A percentile compares a stretch with the other conserved stretches of the same genome.
phyloP scores from a whole-genome alignment of 2,329 filamentous ascomycete genomes.

The Lachnellula subtilissima region DNA sequence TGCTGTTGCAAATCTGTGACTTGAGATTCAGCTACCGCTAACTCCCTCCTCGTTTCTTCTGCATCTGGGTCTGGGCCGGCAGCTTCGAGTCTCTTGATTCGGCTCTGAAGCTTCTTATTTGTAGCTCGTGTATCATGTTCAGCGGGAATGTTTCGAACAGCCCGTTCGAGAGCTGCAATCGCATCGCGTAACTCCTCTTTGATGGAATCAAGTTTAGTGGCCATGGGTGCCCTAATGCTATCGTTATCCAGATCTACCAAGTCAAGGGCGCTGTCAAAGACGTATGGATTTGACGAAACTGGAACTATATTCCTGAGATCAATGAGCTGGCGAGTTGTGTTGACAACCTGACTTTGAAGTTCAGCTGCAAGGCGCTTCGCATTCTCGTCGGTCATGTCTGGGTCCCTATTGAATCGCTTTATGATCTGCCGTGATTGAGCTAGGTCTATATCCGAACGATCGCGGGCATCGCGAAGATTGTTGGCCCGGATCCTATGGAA shows the following conservation, averaged over 20 bases:
- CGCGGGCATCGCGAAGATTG: background rate
- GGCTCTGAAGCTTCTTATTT: background rate
- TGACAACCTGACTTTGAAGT: background rate
- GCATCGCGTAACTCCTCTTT: background rate
- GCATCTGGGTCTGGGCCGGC: background rate
- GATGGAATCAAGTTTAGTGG: background rate
- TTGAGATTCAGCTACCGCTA: too few species aligned
- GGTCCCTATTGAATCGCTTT: background rate
- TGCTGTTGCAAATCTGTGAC: too few species aligned
- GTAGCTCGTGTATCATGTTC: background rate
- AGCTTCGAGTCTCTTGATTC: background rate
- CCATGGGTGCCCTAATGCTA: background rate
- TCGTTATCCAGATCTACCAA: background rate
- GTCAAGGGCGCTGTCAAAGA: background rate
- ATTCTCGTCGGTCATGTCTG: background rate
- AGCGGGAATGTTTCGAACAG: background rate
- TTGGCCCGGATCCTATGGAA: background rate
- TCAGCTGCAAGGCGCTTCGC: background rate
- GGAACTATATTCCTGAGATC: background rate
- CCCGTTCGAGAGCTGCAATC: background rate
- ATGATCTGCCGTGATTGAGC: background rate
- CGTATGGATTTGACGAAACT: background rate
- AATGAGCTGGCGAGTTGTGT: background rate
- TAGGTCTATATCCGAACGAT: background rate
- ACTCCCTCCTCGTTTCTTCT: background rate